phyloP scores from a whole-genome alignment of 2,329 filamentous ascomycete species.

The Aspergillus brunneoviolaceus region DNA sequence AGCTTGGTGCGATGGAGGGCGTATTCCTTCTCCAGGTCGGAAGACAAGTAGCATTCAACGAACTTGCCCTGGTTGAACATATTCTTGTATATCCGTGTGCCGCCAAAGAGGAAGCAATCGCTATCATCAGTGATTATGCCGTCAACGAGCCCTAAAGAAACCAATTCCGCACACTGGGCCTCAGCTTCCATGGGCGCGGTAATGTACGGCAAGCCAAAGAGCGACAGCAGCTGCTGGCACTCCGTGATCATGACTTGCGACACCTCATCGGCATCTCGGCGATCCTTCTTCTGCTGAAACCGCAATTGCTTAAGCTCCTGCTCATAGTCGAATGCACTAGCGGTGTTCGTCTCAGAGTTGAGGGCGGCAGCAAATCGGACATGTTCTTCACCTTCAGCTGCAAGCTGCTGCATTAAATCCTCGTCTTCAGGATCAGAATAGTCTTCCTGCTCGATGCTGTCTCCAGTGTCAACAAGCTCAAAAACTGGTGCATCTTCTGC shows the following conservation, averaged over 20 bases:
- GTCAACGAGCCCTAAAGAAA: slow-evolving; percentile 82
- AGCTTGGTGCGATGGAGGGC: slow-evolving; percentile 82
- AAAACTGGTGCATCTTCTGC: not conserved
- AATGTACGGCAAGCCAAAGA: slow-evolving; percentile 94
- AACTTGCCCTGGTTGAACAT: slow-evolving; percentile 99
- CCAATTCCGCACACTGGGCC: slow-evolving; percentile 92
- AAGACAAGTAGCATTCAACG: slow-evolving; percentile 88
- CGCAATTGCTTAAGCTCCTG: slow-evolving; percentile 81
- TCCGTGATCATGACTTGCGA: slow-evolving; percentile 94
- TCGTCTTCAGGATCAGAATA: slow-evolving; percentile 90
- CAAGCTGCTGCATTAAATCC: slow-evolving; percentile 81
- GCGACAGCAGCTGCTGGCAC: slow-evolving; percentile 82
- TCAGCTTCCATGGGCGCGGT: slow-evolving; percentile 99
- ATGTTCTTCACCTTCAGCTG: slow-evolving; percentile 88
- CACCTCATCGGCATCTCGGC: slow-evolving; percentile 93
- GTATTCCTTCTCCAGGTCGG: slow-evolving; percentile 84
- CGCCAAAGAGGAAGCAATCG: slow-evolving; percentile 94
- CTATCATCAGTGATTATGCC: slow-evolving; percentile 97
- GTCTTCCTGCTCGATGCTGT: slow-evolving; percentile 53
- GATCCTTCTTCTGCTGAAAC: slow-evolving; percentile 93
- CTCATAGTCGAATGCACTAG: slow-evolving; percentile 79
- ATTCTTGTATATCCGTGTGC: slow-evolving; percentile 96
- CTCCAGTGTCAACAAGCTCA: not conserved
- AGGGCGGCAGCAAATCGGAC: slow-evolving; percentile 86
- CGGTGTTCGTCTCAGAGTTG: slow-evolving; percentile 69